Evolutionary conservation across 371 early-diverging fungal genomes (phyloP).

Genomic region (Mucor mucedo): DNA sequence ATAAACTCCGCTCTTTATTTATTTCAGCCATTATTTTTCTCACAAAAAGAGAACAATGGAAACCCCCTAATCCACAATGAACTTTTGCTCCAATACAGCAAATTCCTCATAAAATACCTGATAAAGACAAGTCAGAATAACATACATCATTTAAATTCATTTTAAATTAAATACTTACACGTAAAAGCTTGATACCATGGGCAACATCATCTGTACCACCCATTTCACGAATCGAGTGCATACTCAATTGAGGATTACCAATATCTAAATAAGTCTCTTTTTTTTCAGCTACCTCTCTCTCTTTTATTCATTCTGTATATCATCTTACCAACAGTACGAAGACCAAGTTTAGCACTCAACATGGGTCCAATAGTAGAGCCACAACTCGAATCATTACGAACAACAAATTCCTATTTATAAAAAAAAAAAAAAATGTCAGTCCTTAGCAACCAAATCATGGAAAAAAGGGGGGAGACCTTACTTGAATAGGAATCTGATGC

Average conservation of each 20-base stretch:
- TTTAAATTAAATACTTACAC: slow-evolving; percentile 38
- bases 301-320: no score
- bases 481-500: slow-evolving; percentile 83
- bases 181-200: slow-evolving; percentile 83
- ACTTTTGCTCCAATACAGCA: slow-evolving; percentile 54
- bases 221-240: slow-evolving; percentile 97
- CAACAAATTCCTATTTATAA: slow-evolving; percentile 78
- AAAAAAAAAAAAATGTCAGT: background rate
- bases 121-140: background rate
- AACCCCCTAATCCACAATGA: slow-evolving; percentile 58
- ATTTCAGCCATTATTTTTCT: no score
- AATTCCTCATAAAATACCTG: slow-evolving; percentile 70
- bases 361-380: slow-evolving; percentile 98
- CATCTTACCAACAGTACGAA: slow-evolving; percentile 86
- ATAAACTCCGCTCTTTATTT: no score
- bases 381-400: slow-evolving; percentile 93
- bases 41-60: background rate
- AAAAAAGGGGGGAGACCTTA: slow-evolving; percentile 12
- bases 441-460: background rate
- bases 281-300: no score
- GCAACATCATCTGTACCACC: slow-evolving; percentile 90
- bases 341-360: slow-evolving; percentile 91
- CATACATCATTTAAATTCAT: background rate
- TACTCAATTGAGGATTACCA: slow-evolving; percentile 93
- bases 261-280: slow-evolving; percentile 65